Percentiles rank a stretch among this genome's conserved stretches.
These are phyloP conservation scores for Epichloe hybrida DNA, from an alignment of 2,329 filamentous ascomycete species.

Conservation along the genomic window DNA sequence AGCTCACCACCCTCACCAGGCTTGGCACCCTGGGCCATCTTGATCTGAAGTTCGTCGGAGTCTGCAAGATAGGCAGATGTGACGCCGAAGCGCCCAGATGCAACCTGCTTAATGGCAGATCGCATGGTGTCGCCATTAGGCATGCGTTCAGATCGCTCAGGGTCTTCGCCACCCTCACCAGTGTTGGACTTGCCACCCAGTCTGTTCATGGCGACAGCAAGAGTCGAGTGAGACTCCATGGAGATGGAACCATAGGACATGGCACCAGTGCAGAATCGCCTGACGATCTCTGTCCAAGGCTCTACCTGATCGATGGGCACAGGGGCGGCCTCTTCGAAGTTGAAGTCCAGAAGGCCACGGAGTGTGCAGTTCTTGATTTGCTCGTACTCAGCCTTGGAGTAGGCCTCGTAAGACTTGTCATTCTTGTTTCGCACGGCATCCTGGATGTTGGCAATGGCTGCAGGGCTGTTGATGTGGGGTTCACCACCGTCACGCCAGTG, in stretches of 20 bases:
- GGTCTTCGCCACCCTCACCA: conserved; percentile 91
- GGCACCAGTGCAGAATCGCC: conserved; percentile 89
- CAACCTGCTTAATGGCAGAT: conserved; percentile 94
- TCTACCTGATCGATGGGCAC: conserved; percentile 95
- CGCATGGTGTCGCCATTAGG: conserved; percentile 94
- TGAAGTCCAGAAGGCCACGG: conserved; percentile 87
- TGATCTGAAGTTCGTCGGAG: conserved; percentile 93
- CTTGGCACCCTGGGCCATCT: conserved; percentile 98
- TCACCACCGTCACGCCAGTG: conserved; percentile 97
- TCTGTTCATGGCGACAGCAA: conserved; percentile 93
- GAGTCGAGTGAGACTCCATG: conserved; percentile 93
- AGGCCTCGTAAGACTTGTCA: conserved; percentile 95
- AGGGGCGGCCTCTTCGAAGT: conserved; percentile 72
- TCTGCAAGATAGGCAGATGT: conserved; percentile 91
- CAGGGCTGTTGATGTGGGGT: conserved; percentile 87
- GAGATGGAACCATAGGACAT: conserved; percentile 99
- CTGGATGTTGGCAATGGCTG: conserved; percentile 91
- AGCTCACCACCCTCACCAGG: conserved; percentile 95
- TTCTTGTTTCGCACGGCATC: conserved; percentile 95
- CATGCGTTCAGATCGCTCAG: conserved; percentile 74
- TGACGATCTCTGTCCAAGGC: conserved; percentile 95
- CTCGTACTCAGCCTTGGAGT: conserved; percentile 85
- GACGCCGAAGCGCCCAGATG: conserved; percentile 89
- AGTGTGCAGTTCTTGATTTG: conserved; percentile 95
- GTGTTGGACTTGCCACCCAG: conserved; percentile 96